These are phyloP conservation scores for Colletotrichum coccodes DNA, from an alignment of 2,329 filamentous ascomycete genomes.

Conservation along the genomic window DNA sequence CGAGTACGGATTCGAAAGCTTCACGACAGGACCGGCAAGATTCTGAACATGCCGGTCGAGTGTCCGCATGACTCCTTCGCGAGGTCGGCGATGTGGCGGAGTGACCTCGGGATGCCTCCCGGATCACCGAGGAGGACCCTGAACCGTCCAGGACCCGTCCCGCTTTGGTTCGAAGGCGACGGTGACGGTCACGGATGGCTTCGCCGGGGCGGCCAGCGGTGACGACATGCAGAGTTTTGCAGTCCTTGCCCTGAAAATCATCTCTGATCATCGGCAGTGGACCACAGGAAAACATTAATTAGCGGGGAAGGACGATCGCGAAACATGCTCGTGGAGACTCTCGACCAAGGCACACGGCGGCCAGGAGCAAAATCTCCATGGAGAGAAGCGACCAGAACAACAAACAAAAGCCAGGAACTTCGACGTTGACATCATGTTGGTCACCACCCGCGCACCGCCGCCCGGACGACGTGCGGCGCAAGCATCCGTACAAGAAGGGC, in stretches of 20 bases:
- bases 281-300: neutral
- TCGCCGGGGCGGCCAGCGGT: neutral
- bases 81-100: constrained; percentile 3
- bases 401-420: neutral
- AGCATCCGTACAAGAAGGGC: neutral
- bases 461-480: neutral
- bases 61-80: constrained; percentile 3
- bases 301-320: neutral
- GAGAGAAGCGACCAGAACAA: neutral
- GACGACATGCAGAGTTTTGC: neutral
- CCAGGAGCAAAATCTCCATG: neutral
- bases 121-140: constrained; percentile 9
- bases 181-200: neutral
- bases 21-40: neutral
- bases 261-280: neutral
- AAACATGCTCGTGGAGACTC: neutral
- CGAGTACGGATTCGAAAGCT: neutral
- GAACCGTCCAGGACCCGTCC: neutral
- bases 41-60: neutral
- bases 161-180: neutral
- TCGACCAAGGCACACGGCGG: neutral
- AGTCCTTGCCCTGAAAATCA: neutral
- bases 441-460: neutral
- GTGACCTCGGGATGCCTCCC: constrained; percentile 18
- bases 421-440: constrained; percentile 21